Evolutionary conservation across 139 green algal species (phyloP), one percentile per base, ranked within the genome.

Genomic region (Chlamydomonas eustigma): DNA sequence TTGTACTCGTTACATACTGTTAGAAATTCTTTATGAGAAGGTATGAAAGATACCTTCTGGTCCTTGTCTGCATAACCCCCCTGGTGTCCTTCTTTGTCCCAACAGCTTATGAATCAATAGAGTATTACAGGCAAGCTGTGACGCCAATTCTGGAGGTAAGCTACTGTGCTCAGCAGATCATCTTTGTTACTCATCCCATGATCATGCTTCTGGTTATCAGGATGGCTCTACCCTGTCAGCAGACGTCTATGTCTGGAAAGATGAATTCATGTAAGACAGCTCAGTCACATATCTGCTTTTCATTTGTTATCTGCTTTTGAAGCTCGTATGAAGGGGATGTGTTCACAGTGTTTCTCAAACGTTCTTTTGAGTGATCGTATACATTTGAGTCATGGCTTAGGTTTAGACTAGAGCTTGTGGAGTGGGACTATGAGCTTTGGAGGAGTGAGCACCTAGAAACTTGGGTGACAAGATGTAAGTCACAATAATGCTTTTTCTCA

Each of bases 21-120:
- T n/a, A n/a, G n/a, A n/a, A n/a, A 58, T 22, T 22, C 44, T 58
- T 58, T 12, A 58, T 28, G 44, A 22, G 12, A 58, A 58, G 44
- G 12, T 22, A 28, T 58, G 44, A 12, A 58, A 22, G 44, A 12
- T 58, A 58, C 12, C 44, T n/a, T n/a, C n/a, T n/a, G n/a, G n/a
- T n/a, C n/a, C n/a, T n/a, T n/a, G n/a, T n/a, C n/a, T n/a, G 22
- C 44, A 58, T 58, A 22, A 58, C 44, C 44, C 44, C 12, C 44
- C 44, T 22, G 44, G 44, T 58, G 44, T n/a, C n/a, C n/a, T n/a
- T n/a, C n/a, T n/a, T n/a, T 58, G 44, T 58, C 52, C 22, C 52
- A 22, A 25, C 81, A 84, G 88, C 88, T 32, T 95, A 92, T 71
- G 91, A 95, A 39, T 79, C 77, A 2, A 86, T 91, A 2, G 91